A percentile compares a stretch with the other conserved stretches of the same genome.
These are phyloP conservation scores for Epichloe sibirici DNA, from an alignment of 2,329 filamentous ascomycete genomes.

Conservation along the genomic window DNA sequence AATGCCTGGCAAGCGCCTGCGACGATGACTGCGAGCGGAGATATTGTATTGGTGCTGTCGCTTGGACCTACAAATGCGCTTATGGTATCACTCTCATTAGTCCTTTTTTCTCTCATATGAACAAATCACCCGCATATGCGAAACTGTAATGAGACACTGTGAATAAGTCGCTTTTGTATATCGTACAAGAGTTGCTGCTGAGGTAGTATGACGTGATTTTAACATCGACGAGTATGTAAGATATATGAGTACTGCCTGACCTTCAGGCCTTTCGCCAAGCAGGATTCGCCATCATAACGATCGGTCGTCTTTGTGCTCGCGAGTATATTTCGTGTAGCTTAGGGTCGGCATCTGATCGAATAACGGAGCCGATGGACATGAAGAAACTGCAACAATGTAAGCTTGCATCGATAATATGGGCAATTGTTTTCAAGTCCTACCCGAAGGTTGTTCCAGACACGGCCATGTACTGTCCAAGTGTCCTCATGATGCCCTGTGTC, in stretches of 20 bases:
- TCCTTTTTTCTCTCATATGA: background rate
- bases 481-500: constrained; percentile 85
- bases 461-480: constrained; percentile 91
- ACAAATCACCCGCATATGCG: background rate
- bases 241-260: background rate
- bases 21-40: background rate
- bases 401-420: constrained; percentile 1
- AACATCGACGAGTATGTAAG: constrained; percentile 3
- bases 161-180: background rate
- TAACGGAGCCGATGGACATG: constrained; percentile 97
- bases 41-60: no score
- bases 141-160: background rate
- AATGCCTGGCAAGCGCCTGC: background rate
- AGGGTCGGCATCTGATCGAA: constrained; percentile 78
- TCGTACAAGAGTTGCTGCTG: constrained; percentile 2
- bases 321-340: constrained; percentile 65
- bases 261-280: constrained; percentile 20
- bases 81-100: no score
- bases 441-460: constrained; percentile 93
- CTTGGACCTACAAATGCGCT: no score
- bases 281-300: constrained; percentile 41
- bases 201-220: background rate
- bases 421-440: constrained; percentile 32
- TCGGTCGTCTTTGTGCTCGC: constrained; percentile 59
- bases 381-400: constrained; percentile 54